Evolutionary conservation across 2,329 filamentous ascomycete genomes (phyloP).

Genomic region (Paecilomyces dactylethromorphus): DNA sequence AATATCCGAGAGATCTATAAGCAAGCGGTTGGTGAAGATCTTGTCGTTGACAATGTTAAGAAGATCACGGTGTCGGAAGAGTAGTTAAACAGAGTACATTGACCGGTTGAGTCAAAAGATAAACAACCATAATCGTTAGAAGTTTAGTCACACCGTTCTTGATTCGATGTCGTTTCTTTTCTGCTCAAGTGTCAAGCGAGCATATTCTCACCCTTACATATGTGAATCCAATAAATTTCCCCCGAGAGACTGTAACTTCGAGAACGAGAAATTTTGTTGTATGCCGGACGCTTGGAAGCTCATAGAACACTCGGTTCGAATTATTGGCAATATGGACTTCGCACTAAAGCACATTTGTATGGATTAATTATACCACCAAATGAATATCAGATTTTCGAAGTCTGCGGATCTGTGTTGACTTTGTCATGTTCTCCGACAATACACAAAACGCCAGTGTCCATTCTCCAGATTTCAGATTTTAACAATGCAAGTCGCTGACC

Average conservation of each 20-base stretch:
- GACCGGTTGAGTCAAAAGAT: not conserved
- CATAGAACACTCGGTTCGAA: not conserved
- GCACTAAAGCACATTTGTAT: not conserved
- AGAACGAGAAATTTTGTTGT: not conserved
- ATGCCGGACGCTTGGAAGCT: not conserved
- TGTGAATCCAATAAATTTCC: not conserved
- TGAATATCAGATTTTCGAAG: slow-evolving; percentile 7
- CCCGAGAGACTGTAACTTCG: no score
- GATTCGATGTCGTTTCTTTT: not conserved
- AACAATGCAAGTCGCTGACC: slow-evolving; percentile 51
- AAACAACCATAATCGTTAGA: not conserved
- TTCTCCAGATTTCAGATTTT: slow-evolving; percentile 49
- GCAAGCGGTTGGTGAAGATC: slow-evolving; percentile 63
- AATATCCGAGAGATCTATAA: slow-evolving; percentile 91
- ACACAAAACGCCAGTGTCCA: slow-evolving; percentile 47
- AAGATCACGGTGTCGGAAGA: slow-evolving; percentile 52
- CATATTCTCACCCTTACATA: not conserved
- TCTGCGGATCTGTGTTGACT: slow-evolving; percentile 50
- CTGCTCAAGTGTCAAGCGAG: not conserved
- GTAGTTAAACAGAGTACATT: slow-evolving; percentile 21
- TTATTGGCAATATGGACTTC: no score
- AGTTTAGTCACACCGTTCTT: not conserved
- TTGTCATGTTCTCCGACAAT: slow-evolving; percentile 60
- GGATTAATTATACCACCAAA: not conserved
- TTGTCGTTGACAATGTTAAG: slow-evolving; percentile 80